These are phyloP conservation scores for Vigna trinervia DNA, from an alignment of 306 rosid species.

Conservation along the genomic window DNA sequence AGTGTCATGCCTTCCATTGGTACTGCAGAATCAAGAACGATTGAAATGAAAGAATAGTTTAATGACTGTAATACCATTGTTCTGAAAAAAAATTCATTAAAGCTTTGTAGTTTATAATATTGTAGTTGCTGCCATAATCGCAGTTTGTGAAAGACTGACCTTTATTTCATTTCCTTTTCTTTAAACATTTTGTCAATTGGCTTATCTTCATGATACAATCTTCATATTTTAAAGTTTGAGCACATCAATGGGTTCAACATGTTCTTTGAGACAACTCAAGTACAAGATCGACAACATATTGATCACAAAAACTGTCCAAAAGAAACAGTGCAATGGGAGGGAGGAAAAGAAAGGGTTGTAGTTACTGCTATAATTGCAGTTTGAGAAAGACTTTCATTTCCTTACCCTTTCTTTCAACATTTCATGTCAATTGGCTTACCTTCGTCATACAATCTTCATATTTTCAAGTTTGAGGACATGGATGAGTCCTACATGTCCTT, in stretches of 20 bases:
- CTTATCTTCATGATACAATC: background rate
- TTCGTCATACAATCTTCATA: background rate
- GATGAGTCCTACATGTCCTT: background rate
- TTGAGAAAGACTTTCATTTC: too few species aligned
- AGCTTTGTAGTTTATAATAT: background rate
- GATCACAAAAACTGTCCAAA: background rate
- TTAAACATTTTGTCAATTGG: background rate
- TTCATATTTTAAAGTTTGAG: conserved; percentile 4
- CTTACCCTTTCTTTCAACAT: too few species aligned
- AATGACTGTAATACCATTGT: background rate
- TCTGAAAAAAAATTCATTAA: background rate
- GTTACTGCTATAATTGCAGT: too few species aligned
- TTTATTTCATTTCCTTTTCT: background rate
- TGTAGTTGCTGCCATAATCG: background rate
- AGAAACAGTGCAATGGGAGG: background rate
- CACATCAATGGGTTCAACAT: background rate
- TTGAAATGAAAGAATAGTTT: conserved; percentile 2
- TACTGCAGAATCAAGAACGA: background rate
- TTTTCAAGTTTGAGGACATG: background rate
- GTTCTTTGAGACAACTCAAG: conserved; percentile 1
- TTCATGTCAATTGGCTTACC: background rate
- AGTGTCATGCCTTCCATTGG: background rate
- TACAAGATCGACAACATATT: background rate
- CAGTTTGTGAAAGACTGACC: too few species aligned
- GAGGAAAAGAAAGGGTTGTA: background rate